Evolutionary conservation across 2,329 filamentous ascomycete species (phyloP), one percentile per base, ranked within the genome.

Genomic region (Ceratocystis colombiana): DNA sequence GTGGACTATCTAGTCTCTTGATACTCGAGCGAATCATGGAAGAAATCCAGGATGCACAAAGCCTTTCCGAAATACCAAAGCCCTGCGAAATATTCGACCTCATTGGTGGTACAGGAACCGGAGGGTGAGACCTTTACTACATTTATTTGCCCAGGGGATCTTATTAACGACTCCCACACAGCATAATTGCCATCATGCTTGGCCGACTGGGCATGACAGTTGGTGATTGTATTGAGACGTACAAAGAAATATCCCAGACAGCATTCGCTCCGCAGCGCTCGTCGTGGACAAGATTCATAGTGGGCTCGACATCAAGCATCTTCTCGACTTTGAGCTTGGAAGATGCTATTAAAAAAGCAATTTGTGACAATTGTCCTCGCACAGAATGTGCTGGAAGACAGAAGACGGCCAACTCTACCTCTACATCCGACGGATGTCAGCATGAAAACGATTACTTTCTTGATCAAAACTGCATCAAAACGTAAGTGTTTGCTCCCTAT

Each of bases 61-160:
- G 22, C 22, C 22, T 25, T 25, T 25, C 22, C 22, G 22, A 25
- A 25, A 25, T 25, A 25, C 22, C 22, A 0, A 25, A 25, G 22
- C 22, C 22, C 22, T 25, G 22, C 1, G 2, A 25, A 0, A 25
- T 25, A 25, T 25, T 25, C 22, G 22, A 74, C 25, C 65, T 73
- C 17, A 72, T 73, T 55, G 72, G 71, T 48, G 72, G 72, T 22
- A 74, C 72, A 33, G 72, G 72, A 61, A 73, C 72, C 0, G 71
- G 72, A 50, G 71, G 71, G 71, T 72, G 61, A 20, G 64, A 33
- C n/a, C 3, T 33, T 33, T 2, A 2, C 45, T 15, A 3, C 30
- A 20, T 20, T 25, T 45, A 20, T 8, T 64, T 30, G n/a, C 2
- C 15, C 0, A 48, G 30, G 15, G 22, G n/a, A 53, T 28, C n/a